Evolutionary conservation across 805 yeast genomes (phyloP), one percentile per base, ranked within the genome.

Genomic region (Yamadazyma endophytica): DNA sequence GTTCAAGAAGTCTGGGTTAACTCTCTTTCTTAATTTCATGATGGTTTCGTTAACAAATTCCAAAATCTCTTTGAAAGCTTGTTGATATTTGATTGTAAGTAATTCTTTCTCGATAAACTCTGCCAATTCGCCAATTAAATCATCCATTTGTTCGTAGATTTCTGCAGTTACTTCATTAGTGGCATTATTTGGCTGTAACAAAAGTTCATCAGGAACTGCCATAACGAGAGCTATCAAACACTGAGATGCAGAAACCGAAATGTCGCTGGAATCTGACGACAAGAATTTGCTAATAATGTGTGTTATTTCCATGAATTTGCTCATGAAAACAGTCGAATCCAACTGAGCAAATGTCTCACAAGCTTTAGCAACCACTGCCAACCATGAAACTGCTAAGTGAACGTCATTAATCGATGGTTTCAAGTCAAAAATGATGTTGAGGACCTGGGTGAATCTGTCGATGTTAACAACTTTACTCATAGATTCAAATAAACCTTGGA

Each of bases 381-480:
- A 71, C 98, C 98, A 92, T 9, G 96, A 75, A 9, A 95, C 96
- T 2, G 90, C 87, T 43, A 92, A 70, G 54, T 87, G 89, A 18
- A 81, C 69, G 51, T 92, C 97, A 45, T 80, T 82, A 14, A 74
- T 54, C 1, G 95, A 70, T 4, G 98, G 98, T 44, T 79, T 80
- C 50, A 89, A 68, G 39, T 82, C 83, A 45, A 85, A 74, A 26
- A 92, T 76, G 26, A 84, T 73, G 44, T 82, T 76, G 37, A 87
- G 61, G 8, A 87, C 79, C 33, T 65, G 72, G 9, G 70, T 53
- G 43, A 82, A 81, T 44, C 77, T 80, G 23, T 78, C 82, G 18
- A 74, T 68, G 39, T 83, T 82, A 21, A 75, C 64, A 9, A 69
- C 73, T 42, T 68, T 70, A 17, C 75, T 64, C 74, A 81, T 74